phyloP scores from a whole-genome alignment of 352 stramenopile species.

The Phytophthora fragariae region DNA sequence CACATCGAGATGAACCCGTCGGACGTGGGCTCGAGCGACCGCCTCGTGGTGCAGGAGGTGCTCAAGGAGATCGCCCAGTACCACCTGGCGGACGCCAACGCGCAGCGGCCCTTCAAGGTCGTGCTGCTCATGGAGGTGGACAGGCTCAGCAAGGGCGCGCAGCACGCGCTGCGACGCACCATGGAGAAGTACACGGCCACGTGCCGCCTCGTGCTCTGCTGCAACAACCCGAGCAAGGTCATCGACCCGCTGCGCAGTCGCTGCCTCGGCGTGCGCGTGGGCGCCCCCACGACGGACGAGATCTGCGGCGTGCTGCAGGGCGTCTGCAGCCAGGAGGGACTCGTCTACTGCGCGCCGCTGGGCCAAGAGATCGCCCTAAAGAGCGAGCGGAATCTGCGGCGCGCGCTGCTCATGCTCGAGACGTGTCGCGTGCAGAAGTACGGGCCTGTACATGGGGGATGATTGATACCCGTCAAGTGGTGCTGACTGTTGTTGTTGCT shows the following conservation, averaged over 20 bases:
- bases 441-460: background rate
- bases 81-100: conserved; percentile 80
- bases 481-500: conserved; percentile 1
- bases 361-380: conserved; percentile 92
- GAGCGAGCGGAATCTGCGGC: conserved; percentile 95
- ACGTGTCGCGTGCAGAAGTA: conserved; percentile 89
- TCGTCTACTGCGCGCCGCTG: conserved; percentile 90
- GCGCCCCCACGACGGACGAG: conserved; percentile 91
- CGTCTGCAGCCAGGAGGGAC: conserved; percentile 92
- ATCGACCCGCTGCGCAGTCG: conserved; percentile 98
- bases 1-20: conserved; percentile 99
- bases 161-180: conserved; percentile 97
- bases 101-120: conserved; percentile 88
- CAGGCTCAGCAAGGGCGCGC: conserved; percentile 96
- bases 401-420: conserved; percentile 98
- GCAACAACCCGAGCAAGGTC: conserved; percentile 97
- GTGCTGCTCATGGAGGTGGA: conserved; percentile 99
- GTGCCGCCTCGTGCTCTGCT: conserved; percentile 98
- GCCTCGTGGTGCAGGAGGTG: conserved; percentile 98
- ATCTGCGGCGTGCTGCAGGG: conserved; percentile 91
- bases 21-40: conserved; percentile 97
- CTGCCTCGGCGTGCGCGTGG: conserved; percentile 95
- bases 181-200: conserved; percentile 97
- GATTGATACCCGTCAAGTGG: background rate
- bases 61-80: conserved; percentile 99